Evolutionary conservation across 805 yeast genomes (phyloP).

Genomic region (Ogataea angusta): DNA sequence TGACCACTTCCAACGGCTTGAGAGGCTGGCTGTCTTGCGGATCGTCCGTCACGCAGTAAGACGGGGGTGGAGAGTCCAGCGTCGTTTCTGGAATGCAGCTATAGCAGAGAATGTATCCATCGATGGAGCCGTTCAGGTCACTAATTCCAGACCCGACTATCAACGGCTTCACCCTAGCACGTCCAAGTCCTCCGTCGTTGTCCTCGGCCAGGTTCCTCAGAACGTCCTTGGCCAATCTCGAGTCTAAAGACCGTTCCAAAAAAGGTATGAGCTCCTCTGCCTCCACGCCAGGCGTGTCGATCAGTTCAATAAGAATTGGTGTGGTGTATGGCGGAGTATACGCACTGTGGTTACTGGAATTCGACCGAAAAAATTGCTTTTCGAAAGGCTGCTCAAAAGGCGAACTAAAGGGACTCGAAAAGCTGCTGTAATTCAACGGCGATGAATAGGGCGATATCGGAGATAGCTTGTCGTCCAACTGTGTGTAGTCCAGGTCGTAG

Average conservation of each 20-base stretch:
- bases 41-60: constrained; percentile 32
- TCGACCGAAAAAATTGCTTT: constrained; percentile 4
- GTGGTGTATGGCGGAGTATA: constrained; percentile 50
- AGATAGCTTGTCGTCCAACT: constrained; percentile 15
- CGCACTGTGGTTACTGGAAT: constrained; percentile 6
- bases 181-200: constrained; percentile 16
- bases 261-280: constrained; percentile 70
- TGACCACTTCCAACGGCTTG: constrained; percentile 34
- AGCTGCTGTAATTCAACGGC: constrained; percentile 8
- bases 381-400: constrained; percentile 7
- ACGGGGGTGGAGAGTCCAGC: constrained; percentile 48
- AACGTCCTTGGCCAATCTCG: constrained; percentile 56
- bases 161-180: constrained; percentile 53
- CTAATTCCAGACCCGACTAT: constrained; percentile 77
- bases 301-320: constrained; percentile 63
- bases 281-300: constrained; percentile 73
- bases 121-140: constrained; percentile 70
- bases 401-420: constrained; percentile 9
- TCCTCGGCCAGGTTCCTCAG: constrained; percentile 58
- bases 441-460: constrained; percentile 14
- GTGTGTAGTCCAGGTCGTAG: constrained; percentile 29
- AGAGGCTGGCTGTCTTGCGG: constrained; percentile 1
- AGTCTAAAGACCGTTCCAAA: constrained; percentile 65
- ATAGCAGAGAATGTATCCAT: constrained; percentile 69
- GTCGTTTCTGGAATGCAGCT: constrained; percentile 59